Percentiles rank a stretch among this genome's conserved stretches.
Conservation (phyloP, 192 early-diverging fungal species). For the Linnemannia hyalina region DNA sequence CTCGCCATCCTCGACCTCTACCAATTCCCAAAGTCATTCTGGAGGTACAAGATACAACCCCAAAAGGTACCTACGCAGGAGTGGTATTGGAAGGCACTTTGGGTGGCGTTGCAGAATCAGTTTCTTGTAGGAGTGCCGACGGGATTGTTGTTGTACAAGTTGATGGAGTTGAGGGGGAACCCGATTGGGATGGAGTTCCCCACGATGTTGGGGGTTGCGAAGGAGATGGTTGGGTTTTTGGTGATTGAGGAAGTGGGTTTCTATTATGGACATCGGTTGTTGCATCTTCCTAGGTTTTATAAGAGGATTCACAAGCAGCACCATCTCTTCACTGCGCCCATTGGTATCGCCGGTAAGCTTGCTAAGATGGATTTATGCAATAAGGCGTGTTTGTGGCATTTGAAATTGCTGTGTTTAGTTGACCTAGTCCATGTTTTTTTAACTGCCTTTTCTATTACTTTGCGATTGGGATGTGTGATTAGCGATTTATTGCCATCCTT, state of each 20-base stretch:
- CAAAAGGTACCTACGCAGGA: conserved; percentile 64
- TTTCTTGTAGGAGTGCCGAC: conserved; percentile 77
- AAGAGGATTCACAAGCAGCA: conserved; percentile 86
- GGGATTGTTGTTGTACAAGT: conserved; percentile 73
- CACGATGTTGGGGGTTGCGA: conserved; percentile 59
- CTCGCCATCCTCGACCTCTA: conserved; percentile 44
- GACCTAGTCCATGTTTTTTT: not conserved
- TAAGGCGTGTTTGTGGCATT: not conserved
- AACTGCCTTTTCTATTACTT: not conserved
- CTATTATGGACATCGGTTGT: conserved; percentile 78
- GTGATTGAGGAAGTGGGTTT: conserved; percentile 78
- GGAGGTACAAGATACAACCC: conserved; percentile 81
- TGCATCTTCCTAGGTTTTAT: conserved; percentile 79
- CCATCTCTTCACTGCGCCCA: conserved; percentile 80
- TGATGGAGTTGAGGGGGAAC: conserved; percentile 74
- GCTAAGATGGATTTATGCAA: no score
- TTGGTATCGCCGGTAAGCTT: conserved; percentile 75
- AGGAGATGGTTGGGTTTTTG: conserved; percentile 70
- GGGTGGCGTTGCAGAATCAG: conserved; percentile 73
- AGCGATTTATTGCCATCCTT: conserved; percentile 75
- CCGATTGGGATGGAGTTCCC: conserved; percentile 76
- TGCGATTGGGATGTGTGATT: not conserved
- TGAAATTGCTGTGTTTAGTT: not conserved
- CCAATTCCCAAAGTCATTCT: conserved; percentile 59
- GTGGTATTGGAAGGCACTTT: conserved; percentile 70